Conservation (phyloP, 2,329 filamentous ascomycete species). For the Microcera coccophila region DNA sequence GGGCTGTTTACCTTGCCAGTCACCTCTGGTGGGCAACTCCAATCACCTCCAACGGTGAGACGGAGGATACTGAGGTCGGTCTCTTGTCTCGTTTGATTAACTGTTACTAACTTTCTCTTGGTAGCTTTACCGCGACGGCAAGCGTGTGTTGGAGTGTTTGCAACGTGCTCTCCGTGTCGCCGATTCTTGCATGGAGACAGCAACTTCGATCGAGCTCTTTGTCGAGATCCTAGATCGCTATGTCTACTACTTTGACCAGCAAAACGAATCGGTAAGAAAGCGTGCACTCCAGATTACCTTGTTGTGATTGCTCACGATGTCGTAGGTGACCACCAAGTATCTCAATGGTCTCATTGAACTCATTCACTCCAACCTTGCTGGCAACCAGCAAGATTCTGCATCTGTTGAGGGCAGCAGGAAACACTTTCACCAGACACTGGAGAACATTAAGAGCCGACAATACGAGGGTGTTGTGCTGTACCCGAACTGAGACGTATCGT, state of each 20-base stretch:
- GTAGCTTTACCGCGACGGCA: constrained; percentile 93
- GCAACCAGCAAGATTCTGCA: constrained; percentile 75
- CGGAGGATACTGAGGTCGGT: constrained; percentile 74
- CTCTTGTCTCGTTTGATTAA: background rate
- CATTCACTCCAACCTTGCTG: constrained; percentile 91
- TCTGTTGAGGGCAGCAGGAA: constrained; percentile 85
- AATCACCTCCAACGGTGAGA: constrained; percentile 69
- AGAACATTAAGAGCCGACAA: constrained; percentile 86
- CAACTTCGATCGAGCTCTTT: constrained; percentile 94
- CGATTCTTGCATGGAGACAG: constrained; percentile 98
- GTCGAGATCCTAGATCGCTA: constrained; percentile 98
- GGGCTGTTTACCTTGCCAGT: constrained; percentile 92
- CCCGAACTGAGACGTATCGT: constrained; percentile 36
- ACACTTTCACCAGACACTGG: constrained; percentile 91
- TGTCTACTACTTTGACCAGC: constrained; percentile 98
- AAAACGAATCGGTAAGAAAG: constrained; percentile 78
- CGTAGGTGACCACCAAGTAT: constrained; percentile 85
- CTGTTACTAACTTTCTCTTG: constrained; percentile 15
- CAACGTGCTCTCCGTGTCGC: constrained; percentile 93
- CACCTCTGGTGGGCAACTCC: constrained; percentile 98
- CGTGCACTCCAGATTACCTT: background rate
- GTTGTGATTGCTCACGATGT: constrained; percentile 11
- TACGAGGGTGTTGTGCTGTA: constrained; percentile 87
- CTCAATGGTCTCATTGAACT: constrained; percentile 96
- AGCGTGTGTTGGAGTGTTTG: constrained; percentile 91